Evolutionary conservation across 2,329 filamentous ascomycete genomes (phyloP).

Genomic region (Aurifilum marmelostoma): DNA sequence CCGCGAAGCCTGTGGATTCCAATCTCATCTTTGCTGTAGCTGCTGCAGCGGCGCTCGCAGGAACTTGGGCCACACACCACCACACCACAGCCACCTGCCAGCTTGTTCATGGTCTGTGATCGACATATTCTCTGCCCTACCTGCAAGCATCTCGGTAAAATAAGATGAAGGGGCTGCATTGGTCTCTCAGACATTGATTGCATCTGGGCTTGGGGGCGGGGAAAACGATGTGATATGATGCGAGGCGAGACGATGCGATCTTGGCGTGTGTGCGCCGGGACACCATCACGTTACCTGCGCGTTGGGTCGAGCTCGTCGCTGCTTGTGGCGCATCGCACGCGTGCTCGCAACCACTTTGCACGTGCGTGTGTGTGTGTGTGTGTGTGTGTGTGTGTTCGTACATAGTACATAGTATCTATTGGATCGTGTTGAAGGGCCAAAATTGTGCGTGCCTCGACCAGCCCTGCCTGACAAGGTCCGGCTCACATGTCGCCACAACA

Average conservation of each 20-base stretch:
- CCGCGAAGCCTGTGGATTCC: neutral
- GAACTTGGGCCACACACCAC: neutral
- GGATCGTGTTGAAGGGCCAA: no score
- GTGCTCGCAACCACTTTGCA: neutral
- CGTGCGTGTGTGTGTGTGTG: neutral
- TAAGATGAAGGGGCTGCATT: neutral
- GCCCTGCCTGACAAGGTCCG: neutral
- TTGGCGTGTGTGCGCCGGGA: neutral
- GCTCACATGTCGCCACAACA: neutral
- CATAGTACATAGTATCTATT: no score
- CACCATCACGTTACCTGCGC: constrained; percentile 1
- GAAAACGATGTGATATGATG: neutral
- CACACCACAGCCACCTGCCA: constrained; percentile 4
- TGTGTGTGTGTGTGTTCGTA: no score
- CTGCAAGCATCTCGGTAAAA: constrained; percentile 17
- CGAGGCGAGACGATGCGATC: neutral
- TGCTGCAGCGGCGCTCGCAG: neutral
- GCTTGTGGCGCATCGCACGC: neutral
- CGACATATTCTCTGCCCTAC: neutral
- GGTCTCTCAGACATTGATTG: neutral
- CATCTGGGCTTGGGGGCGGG: neutral
- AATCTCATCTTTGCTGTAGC: neutral
- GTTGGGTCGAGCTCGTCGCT: neutral
- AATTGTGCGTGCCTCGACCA: no score
- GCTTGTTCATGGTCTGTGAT: neutral